Evolutionary conservation across 2,329 filamentous ascomycete genomes (phyloP).

Genomic region (Ophiocordyceps camponoti-saundersi): DNA sequence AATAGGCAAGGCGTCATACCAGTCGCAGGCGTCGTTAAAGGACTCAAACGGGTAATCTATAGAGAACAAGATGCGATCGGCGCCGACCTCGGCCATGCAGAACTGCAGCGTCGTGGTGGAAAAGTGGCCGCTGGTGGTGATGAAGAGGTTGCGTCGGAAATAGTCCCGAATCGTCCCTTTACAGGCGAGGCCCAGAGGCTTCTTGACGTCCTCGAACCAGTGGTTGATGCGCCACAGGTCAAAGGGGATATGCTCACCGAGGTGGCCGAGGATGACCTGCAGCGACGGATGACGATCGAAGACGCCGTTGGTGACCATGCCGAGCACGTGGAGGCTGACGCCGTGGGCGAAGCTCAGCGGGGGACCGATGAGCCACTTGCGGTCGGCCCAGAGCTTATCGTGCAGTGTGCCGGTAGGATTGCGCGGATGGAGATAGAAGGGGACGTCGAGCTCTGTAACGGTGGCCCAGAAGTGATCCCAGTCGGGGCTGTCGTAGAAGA

Average conservation of each 20-base stretch:
- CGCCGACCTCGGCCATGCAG: constrained; percentile 27
- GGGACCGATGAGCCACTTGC: constrained; percentile 42
- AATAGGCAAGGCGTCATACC: constrained; percentile 20
- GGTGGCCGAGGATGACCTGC: constrained; percentile 28
- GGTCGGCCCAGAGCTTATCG: constrained; percentile 40
- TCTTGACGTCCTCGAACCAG: constrained; percentile 39
- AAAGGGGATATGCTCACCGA: constrained; percentile 31
- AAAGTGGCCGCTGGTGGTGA: constrained; percentile 40
- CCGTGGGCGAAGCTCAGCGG: constrained; percentile 41
- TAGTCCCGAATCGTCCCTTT: constrained; percentile 33
- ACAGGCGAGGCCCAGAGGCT: constrained; percentile 27
- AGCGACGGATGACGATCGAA: constrained; percentile 29
- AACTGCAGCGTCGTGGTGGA: constrained; percentile 33
- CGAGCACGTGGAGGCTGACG: constrained; percentile 38
- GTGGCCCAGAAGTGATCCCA: constrained; percentile 47
- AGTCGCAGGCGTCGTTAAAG: constrained; percentile 22
- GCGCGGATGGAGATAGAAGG: constrained; percentile 46
- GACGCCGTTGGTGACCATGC: constrained; percentile 31
- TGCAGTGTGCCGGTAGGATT: constrained; percentile 37
- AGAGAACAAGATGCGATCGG: constrained; percentile 32
- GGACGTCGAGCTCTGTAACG: constrained; percentile 40
- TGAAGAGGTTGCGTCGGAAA: constrained; percentile 36
- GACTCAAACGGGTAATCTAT: constrained; percentile 36
- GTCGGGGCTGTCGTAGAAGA: constrained; percentile 46
- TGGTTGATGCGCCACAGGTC: constrained; percentile 33